Percentiles rank a stretch among this genome's conserved stretches.
These are phyloP conservation scores for Populus hybrid DNA, from an alignment of 441 rosid species.

Conservation along the genomic window DNA sequence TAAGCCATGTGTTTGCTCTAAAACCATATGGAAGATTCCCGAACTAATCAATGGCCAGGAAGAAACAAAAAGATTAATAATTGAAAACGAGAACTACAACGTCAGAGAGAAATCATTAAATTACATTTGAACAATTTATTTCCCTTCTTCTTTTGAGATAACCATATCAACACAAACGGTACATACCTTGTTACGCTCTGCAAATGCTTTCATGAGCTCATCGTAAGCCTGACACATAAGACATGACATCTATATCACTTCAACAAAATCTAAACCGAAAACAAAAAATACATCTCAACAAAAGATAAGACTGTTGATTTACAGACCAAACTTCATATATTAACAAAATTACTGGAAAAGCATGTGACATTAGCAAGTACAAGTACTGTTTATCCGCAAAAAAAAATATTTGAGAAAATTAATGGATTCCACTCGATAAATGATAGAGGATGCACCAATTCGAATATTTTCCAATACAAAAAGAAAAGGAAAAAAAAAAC, in stretches of 20 bases:
- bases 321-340: neutral
- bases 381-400: neutral
- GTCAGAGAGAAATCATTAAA: neutral
- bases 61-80: neutral
- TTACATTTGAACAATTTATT: neutral
- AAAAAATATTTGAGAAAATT: neutral
- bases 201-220: constrained; percentile 84
- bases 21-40: constrained; percentile 76
- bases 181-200: constrained; percentile 86
- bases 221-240: constrained; percentile 61
- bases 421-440: neutral
- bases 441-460: neutral
- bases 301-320: neutral
- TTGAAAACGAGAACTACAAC: neutral
- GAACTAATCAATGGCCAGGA: constrained; percentile 37
- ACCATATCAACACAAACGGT: neutral
- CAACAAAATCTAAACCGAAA: neutral
- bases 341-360: neutral
- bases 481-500: neutral
- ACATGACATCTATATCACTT: constrained; percentile 12
- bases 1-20: constrained; percentile 73
- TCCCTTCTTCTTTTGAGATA: neutral
- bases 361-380: neutral
- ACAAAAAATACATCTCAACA: neutral
- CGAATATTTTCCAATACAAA: neutral